These are phyloP conservation scores for Oehlia diaphana DNA, from an alignment of 192 early-diverging fungal species.

Conservation along the genomic window DNA sequence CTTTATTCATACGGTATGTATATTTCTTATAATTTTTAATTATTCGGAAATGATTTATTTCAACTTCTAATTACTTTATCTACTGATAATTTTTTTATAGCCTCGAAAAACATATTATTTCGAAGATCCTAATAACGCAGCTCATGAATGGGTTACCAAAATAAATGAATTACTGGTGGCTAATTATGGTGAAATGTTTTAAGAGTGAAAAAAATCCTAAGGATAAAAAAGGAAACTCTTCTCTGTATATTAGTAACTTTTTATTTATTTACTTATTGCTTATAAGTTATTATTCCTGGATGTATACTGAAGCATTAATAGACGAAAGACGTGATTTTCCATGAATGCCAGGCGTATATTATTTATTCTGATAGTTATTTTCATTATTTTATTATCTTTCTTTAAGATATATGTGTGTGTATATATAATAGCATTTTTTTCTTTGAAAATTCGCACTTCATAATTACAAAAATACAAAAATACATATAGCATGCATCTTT, in stretches of 20 bases:
- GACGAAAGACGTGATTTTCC: neutral
- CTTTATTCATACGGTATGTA: conserved; percentile 60
- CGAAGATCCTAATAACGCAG: conserved; percentile 49
- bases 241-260: neutral
- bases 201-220: neutral
- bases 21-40: neutral
- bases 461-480: neutral
- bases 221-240: neutral
- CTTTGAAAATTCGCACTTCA: neutral
- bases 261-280: neutral
- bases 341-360: too few species aligned
- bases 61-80: neutral
- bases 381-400: neutral
- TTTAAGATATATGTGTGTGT: too few species aligned
- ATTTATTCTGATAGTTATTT: neutral
- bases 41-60: neutral
- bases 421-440: neutral
- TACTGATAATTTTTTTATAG: conserved; percentile 9
- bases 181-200: conserved; percentile 49
- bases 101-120: conserved; percentile 58
- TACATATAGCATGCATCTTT: neutral
- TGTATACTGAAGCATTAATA: too few species aligned
- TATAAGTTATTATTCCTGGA: neutral
- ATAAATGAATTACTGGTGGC: conserved; percentile 48
- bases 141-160: conserved; percentile 51